Conservation (phyloP, 1,284 basidiomycete species). For the Filobasidium uniguttulatum region DNA sequence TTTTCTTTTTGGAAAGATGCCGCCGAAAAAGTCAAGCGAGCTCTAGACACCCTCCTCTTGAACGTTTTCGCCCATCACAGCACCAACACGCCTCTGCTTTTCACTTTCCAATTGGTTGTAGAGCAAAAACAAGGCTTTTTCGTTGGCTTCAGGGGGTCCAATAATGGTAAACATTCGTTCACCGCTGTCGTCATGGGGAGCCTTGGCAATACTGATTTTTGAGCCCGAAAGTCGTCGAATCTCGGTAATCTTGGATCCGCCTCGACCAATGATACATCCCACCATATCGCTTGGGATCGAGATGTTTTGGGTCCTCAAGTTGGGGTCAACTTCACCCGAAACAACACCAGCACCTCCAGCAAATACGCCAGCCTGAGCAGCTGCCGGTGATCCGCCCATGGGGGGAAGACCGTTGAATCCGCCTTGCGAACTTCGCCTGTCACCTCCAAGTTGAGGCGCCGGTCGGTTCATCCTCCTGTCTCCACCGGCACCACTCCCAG, state of each 20-base stretch:
- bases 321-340: conserved; percentile 39
- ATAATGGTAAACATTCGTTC: conserved; percentile 99
- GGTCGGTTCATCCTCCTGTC: conserved; percentile 12
- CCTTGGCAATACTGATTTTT: conserved; percentile 95
- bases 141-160: conserved; percentile 88
- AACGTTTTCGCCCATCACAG: neutral
- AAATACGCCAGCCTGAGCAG: conserved; percentile 13
- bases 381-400: conserved; percentile 16
- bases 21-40: too few species aligned
- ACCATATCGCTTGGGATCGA: conserved; percentile 99
- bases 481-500: conserved; percentile 11
- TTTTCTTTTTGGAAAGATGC: too few species aligned
- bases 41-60: too few species aligned
- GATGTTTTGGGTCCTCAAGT: conserved; percentile 94
- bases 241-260: conserved; percentile 95
- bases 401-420: conserved; percentile 7
- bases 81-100: conserved; percentile 3
- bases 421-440: conserved; percentile 8
- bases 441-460: conserved; percentile 11
- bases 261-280: conserved; percentile 91
- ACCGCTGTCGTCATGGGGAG: conserved; percentile 93
- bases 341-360: conserved; percentile 20
- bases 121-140: conserved; percentile 89
- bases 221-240: conserved; percentile 92
- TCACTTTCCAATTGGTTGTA: conserved; percentile 91